Percentiles rank a stretch among this genome's conserved stretches.
phyloP scores from a whole-genome alignment of 176 grass and related monocot genomes.

The Cenchrus americanus region DNA sequence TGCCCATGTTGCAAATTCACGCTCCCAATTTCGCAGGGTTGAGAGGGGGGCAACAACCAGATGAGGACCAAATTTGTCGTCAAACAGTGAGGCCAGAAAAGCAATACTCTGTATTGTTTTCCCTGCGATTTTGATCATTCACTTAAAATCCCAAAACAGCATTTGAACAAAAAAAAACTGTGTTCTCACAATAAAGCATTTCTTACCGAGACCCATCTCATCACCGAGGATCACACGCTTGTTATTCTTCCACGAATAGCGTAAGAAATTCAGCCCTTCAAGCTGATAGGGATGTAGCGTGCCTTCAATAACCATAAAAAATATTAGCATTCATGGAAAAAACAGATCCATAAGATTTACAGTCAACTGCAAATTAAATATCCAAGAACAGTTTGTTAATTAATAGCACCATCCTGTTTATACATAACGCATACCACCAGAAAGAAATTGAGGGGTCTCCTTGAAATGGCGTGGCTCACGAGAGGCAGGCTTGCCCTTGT shows the following conservation, averaged over 20 bases:
- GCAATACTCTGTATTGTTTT: constrained; percentile 99
- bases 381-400: constrained; percentile 33
- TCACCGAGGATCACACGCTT: constrained; percentile 96
- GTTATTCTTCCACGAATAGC: constrained; percentile 81
- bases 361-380: constrained; percentile 44
- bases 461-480: constrained; percentile 50
- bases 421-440: constrained; percentile 60
- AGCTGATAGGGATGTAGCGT: constrained; percentile 91
- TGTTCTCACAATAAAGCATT: constrained; percentile 23
- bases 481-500: constrained; percentile 51
- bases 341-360: constrained; percentile 18
- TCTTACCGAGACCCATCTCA: constrained; percentile 99
- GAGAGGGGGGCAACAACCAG: constrained; percentile 98
- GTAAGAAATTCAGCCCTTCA: constrained; percentile 94
- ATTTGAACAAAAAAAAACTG: constrained; percentile 1
- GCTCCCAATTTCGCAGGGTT: constrained; percentile 96
- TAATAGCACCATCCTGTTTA: constrained; percentile 27
- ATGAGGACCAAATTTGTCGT: constrained; percentile 82
- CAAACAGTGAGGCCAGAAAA: constrained; percentile 84
- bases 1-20: constrained; percentile 98
- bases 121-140: constrained; percentile 55
- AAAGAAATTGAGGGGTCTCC: constrained; percentile 72
- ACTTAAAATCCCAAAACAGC: constrained; percentile 29
- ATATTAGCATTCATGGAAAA: constrained; percentile 20
- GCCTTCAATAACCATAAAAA: constrained; percentile 63